Base-by-base conservation (phyloP, 495 filamentous ascomycete species). In the Hypoxylon rickii region DNA sequence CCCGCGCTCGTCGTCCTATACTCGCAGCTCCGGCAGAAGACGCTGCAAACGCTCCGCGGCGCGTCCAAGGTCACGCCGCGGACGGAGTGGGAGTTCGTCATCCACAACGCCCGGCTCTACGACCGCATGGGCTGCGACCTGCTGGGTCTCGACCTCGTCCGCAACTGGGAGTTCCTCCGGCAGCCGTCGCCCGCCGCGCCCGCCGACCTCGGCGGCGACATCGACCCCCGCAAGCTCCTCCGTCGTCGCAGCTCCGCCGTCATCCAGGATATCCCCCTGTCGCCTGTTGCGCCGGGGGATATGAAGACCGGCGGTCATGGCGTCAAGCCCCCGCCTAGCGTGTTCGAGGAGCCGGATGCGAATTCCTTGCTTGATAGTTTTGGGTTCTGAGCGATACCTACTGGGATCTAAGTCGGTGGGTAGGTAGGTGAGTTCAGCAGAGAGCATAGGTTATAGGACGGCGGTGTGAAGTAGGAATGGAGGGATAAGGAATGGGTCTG, bases 51-150 rank as follows among this genome's bases (percentile, higher is more conserved):
- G 1, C 80, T 96, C 10, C 85, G 87, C 38, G 92, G 92, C 0
- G 89, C 89, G 13, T 86, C 86, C 1, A 90, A 89, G 68, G 81
- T 96, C n/a, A 85, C 86, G 3, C 86, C 88, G 0, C 78, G 77
- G 36, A 86, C 83, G 1, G 94, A 97, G 72, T 96, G 89, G 87
- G 85, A 86, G 20, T 97, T 97, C 61, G 84, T 98, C 3, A 69
- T 96, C 19, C 89, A 95, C 61, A 96, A 88, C 42, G 93, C 93
- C 7, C 78, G 89, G 22, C 76, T 96, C 3, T 96, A 97, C 62
- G 86, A 90, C 67, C 84, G 95, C 0, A 97, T 97, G 95, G 94
- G 94, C 10, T 96, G 94, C 63, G 93, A 96, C 67, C 63, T 96
- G n/a, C 82, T 97, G 1, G 94, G 95, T 8, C 74, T 98, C 8